Base-by-base conservation (phyloP, 352 stramenopile genomes). In the Phytophthora idaei region DNA sequence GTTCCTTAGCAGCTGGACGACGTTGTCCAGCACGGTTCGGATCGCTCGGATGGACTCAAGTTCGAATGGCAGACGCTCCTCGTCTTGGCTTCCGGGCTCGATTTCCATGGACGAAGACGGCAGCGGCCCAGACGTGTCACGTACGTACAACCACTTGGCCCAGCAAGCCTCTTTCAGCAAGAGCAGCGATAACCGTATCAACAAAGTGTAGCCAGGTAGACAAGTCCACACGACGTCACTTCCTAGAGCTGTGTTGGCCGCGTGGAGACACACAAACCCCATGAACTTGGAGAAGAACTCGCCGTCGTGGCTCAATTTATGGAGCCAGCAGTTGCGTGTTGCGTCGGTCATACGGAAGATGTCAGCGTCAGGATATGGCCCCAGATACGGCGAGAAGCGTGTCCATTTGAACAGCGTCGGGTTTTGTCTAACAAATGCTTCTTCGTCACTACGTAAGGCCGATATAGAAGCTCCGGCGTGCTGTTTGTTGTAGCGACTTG, bases 261-360 rank as follows among this genome's bases (percentile, higher is more conserved):
- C 77, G 37, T 92, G 80, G 31, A 81, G 73, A 27, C 69, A 73
- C 32, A 87, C 81, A 42, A 76, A 77, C 0, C 75, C 68, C 81
- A 94, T 90, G 65, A 94, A 94, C 15, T 74, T 78, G 15, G 76
- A 75, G 49, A 87, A 94, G 55, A 92, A 91, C 50, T 93, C 85
- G 52, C 83, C 83, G 41, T 91, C 84, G 27, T 85, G 71, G 7
- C 71, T 83, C 5, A 94, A 61, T 60, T 78, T 82, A n/a, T 74
- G 67, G 3, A 90, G 50, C 81, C 80, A 89, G 27, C 64, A 76
- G 4, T 72, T 63, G n/a, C 71, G 67, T 25, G 64, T 68, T 21
- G 72, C 50, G 29, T 83, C 79, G 28, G 79, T 71, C 44, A 83
- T 78, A 11, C 67, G 74, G 59, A 90, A 87, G n/a, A 90, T 78